A percentile compares a stretch with the other conserved stretches of the same genome.
Conservation (phyloP, 1,139 yeast species). For the Candida dubliniensis region DNA sequence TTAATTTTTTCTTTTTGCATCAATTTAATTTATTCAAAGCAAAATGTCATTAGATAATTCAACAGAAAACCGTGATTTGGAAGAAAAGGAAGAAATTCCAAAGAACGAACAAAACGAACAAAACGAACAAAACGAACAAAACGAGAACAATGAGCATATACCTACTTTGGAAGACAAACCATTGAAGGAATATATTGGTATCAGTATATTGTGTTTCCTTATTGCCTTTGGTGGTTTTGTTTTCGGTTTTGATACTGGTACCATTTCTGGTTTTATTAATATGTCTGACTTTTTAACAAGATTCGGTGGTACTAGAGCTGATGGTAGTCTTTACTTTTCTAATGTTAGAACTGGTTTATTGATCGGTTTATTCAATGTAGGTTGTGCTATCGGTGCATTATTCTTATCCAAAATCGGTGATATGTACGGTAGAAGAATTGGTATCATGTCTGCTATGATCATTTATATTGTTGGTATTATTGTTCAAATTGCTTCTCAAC, state of each 20-base stretch:
- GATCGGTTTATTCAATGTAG: conserved; percentile 65
- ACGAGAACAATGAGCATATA: not conserved
- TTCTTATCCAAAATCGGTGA: conserved; percentile 57
- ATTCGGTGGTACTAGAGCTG: conserved; percentile 42
- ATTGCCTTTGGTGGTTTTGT: conserved; percentile 67
- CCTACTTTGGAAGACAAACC: conserved; percentile 5
- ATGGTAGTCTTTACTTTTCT: conserved; percentile 36
- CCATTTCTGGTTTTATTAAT: conserved; percentile 66
- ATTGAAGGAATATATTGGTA: conserved; percentile 9
- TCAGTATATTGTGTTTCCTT: conserved; percentile 28
- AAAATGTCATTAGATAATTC: not conserved
- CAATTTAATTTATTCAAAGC: not conserved
- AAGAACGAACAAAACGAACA: not conserved
- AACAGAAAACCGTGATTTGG: conserved; percentile 3
- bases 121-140: conserved; percentile 2
- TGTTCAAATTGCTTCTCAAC: conserved; percentile 45
- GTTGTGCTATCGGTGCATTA: conserved; percentile 73
- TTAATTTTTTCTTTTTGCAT: not conserved
- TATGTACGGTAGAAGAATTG: conserved; percentile 51
- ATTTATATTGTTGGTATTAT: conserved; percentile 52
- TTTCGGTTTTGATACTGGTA: conserved; percentile 79
- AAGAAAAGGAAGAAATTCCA: conserved; percentile 2
- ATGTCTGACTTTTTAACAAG: conserved; percentile 50
- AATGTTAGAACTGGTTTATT: conserved; percentile 54
- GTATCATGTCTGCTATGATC: conserved; percentile 45